Percentiles rank a stretch among this genome's conserved stretches.
phyloP scores from a whole-genome alignment of 345 rosid species.

The Limnanthes douglasii region DNA sequence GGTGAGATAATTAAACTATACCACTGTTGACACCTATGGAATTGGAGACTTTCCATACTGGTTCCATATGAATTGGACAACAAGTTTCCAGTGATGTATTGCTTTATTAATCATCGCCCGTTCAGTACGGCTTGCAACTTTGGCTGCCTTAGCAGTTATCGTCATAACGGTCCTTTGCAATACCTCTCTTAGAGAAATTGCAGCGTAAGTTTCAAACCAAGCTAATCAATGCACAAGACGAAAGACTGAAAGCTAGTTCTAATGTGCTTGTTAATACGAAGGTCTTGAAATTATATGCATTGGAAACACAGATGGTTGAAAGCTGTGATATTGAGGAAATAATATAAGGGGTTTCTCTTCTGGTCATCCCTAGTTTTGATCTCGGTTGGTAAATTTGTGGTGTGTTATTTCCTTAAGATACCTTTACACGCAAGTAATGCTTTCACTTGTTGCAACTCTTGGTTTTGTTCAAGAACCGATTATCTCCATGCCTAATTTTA shows the following conservation, averaged over 20 bases:
- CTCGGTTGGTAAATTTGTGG: constrained; percentile 73
- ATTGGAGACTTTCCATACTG: no score
- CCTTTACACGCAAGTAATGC: constrained; percentile 79
- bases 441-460: constrained; percentile 85
- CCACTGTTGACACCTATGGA: no score
- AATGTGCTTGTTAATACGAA: constrained; percentile 87
- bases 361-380: constrained; percentile 96
- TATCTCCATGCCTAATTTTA: constrained; percentile 65
- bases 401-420: constrained; percentile 61
- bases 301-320: constrained; percentile 78
- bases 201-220: constrained; percentile 70
- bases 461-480: constrained; percentile 88
- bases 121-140: constrained; percentile 76
- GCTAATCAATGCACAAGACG: constrained; percentile 78
- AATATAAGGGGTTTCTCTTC: constrained; percentile 56
- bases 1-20: no score
- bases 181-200: constrained; percentile 74
- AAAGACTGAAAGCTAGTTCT: constrained; percentile 57
- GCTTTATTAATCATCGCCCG: constrained; percentile 59
- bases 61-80: constrained; percentile 90
- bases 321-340: constrained; percentile 61
- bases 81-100: constrained; percentile 66
- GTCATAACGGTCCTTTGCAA: constrained; percentile 66
- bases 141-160: constrained; percentile 67
- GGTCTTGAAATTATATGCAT: constrained; percentile 80